Conservation (phyloP, 306 rosid species). For the Sicyos edulis region DNA sequence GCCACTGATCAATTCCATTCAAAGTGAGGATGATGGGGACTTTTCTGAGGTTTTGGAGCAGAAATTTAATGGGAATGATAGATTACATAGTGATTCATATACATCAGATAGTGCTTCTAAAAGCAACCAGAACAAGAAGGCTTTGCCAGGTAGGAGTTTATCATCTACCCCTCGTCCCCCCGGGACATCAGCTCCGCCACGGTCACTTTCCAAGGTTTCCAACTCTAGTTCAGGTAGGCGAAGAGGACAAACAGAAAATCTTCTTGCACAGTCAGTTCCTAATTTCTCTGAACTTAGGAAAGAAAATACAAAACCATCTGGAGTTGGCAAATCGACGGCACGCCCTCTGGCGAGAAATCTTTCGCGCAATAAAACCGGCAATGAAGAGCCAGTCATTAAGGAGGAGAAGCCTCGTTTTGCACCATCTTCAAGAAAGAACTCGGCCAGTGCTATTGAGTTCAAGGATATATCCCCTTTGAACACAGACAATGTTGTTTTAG, state of each 20-base stretch:
- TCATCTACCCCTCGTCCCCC: constrained; percentile 55
- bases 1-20: constrained; percentile 68
- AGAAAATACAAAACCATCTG: constrained; percentile 90
- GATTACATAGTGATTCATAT: constrained; percentile 34
- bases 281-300: constrained; percentile 92
- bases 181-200: constrained; percentile 41
- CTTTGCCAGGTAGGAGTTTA: constrained; percentile 41
- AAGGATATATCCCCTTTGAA: constrained; percentile 49
- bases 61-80: constrained; percentile 41
- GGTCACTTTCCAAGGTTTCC: constrained; percentile 45
- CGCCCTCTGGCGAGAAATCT: constrained; percentile 63
- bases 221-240: constrained; percentile 56
- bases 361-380: constrained; percentile 55
- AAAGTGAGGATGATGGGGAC: constrained; percentile 69
- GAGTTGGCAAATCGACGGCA: constrained; percentile 51
- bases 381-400: constrained; percentile 60
- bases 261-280: constrained; percentile 85
- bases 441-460: constrained; percentile 54
- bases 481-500: constrained; percentile 56
- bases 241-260: constrained; percentile 56
- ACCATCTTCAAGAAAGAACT: constrained; percentile 54
- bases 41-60: constrained; percentile 58
- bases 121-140: constrained; percentile 48
- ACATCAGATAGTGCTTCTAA: constrained; percentile 43
- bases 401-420: constrained; percentile 65